A percentile compares a stretch with the other conserved stretches of the same genome.
Evolutionary conservation across 2,329 filamentous ascomycete genomes (phyloP).

Genomic region (Diplodia mutila): DNA sequence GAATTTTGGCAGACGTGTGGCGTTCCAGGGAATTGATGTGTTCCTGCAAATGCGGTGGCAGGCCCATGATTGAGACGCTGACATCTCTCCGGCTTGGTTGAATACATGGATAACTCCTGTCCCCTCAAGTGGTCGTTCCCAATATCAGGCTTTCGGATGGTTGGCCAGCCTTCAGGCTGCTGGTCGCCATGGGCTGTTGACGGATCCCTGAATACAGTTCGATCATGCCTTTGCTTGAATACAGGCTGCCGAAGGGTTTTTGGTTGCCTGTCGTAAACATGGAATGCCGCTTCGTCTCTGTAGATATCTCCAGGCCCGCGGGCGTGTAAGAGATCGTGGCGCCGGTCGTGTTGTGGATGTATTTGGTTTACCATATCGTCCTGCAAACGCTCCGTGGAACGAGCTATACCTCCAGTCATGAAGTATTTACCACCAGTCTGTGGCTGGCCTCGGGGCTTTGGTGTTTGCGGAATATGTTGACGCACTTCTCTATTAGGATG

Average conservation of each 20-base stretch:
- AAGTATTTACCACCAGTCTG: not conserved
- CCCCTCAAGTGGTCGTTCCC: not conserved
- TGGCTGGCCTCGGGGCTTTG: not conserved
- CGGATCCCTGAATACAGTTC: not conserved
- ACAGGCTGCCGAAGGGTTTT: not conserved
- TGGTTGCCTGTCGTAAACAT: not conserved
- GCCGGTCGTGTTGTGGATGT: too few relatives aligned
- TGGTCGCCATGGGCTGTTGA: not conserved
- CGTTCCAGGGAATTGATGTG: not conserved
- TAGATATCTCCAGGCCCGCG: not conserved
- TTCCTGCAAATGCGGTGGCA: constrained; percentile 29
- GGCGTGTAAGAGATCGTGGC: too few relatives aligned
- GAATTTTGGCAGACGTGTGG: constrained; percentile 25
- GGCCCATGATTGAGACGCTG: not conserved
- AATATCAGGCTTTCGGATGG: not conserved
- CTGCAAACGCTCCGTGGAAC: not conserved
- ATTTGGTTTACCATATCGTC: not conserved
- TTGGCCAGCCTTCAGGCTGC: not conserved
- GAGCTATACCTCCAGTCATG: constrained; percentile 12
- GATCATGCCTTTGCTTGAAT: not conserved
- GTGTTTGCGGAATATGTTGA: not conserved
- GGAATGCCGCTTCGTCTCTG: not conserved
- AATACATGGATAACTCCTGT: not conserved
- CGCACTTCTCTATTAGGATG: too few relatives aligned
- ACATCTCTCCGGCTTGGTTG: not conserved